Evolutionary conservation across 805 yeast species (phyloP), one percentile per base, ranked within the genome.

Genomic region (Vanderwaltozyma verrucispora): DNA sequence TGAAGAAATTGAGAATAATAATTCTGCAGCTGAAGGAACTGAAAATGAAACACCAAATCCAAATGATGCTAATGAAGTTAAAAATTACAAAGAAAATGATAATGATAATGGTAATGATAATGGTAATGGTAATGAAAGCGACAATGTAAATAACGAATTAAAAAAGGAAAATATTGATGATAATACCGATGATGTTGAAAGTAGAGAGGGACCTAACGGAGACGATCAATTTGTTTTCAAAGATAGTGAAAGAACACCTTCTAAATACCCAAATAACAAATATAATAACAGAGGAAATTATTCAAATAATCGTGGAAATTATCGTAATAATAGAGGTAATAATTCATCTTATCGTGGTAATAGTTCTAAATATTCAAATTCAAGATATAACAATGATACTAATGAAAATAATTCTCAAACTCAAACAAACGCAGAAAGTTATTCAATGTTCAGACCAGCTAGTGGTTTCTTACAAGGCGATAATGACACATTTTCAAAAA

Each of bases 381-480:
- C 24, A 19, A 26, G 29, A 11, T 27, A 35, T 18, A 26, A 27
- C 23, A 38, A 32, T 18, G 33, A 23, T 14, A 20, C 14, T 10
- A 25, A 25, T 15, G 25, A 23, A 10, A 31, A 19, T 9, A 33
- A 25, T 16, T 24, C 32, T 16, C 28, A 26, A 15, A n/a, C 29
- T 8, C 15, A n/a, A 23, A 11, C 29, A n/a, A 19, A 32, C 9
- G 49, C 42, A 15, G 46, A 48, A 35, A 45, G 43, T 15, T 49
- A 48, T 38, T 54, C 59, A 13, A 39, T 55, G 24, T 56, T 56
- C 36, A 51, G 50, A 36, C 62, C 62, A 29, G 62, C 62, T 17
- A 53, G 59, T 41, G 56, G 60, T 30, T 56, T 56, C 40, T 42
- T 56, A 31, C 39, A 47, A 28, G 41, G 36, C 18, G 38, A 26